Base-by-base conservation (phyloP, 1,284 basidiomycete species). In the Stereum hirsutum region DNA sequence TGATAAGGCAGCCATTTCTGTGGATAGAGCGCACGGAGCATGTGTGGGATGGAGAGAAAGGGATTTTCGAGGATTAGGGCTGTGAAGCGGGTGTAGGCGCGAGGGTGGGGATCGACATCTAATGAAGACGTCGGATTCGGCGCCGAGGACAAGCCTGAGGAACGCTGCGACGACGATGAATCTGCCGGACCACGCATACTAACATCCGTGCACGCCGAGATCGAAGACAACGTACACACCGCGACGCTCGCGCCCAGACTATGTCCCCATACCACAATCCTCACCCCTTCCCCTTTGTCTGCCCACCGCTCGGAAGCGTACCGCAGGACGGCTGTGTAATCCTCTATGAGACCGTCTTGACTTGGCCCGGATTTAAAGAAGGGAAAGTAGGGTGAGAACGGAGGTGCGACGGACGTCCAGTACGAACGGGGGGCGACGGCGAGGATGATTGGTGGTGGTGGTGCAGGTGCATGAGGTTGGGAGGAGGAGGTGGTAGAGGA, bases 11-110 rank as follows among this genome's bases (percentile, higher is more conserved):
- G 47, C 71, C 70, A 74, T 23, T 53, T 55, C 40, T 69, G 63
- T 0, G 72, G 68, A 47, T 75, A 75, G 4, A 75, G 54, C 5
- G 69, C 65, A 17, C 57, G 54, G 3, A 75, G 62, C 73, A 76
- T 75, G 17, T 53, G 64, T 0, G 69, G 67, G n/a, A 74, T 65
- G 5, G 68, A 72, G 0, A 66, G 53, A 47, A 75, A 68, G 0
- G 74, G 66, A 51, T 75, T 75, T 52, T 76, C 74, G 8, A 75
- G 56, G 3, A 75, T 57, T 6, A 74, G 49, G 1, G n/a, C n/a
- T n/a, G n/a, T n/a, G n/a, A n/a, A n/a, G n/a, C n/a, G n/a, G n/a
- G n/a, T n/a, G n/a, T n/a, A n/a, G n/a, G n/a, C n/a, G n/a, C n/a
- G n/a, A n/a, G n/a, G n/a, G n/a, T n/a, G n/a, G n/a, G n/a, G n/a